Conservation (phyloP, 345 rosid species). For the Isatis tinctoria region DNA sequence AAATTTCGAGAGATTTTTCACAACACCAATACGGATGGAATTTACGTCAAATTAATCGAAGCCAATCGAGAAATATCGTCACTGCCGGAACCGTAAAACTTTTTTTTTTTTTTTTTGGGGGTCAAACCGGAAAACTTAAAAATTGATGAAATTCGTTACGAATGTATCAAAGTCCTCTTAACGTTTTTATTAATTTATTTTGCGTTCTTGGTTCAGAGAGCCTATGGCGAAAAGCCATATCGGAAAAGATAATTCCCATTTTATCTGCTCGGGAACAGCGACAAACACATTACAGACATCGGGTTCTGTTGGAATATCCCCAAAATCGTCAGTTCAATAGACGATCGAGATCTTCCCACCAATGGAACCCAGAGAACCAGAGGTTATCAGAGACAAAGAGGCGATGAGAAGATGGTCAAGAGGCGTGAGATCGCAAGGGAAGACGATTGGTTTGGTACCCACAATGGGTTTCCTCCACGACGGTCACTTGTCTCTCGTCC, state of each 20-base stretch:
- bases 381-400: slow-evolving; percentile 49
- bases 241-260: not conserved
- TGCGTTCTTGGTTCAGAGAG: not conserved
- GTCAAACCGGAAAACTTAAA: too few species aligned
- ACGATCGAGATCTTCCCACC: not conserved
- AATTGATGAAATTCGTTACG: too few species aligned
- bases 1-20: too few species aligned
- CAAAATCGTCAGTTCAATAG: not conserved
- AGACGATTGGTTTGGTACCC: slow-evolving; percentile 69
- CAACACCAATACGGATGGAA: too few species aligned
- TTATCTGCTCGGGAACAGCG: not conserved
- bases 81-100: too few species aligned
- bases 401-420: slow-evolving; percentile 86
- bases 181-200: too few species aligned
- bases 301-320: not conserved
- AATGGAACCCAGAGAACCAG: slow-evolving; percentile 28
- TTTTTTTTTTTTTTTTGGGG: too few species aligned
- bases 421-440: slow-evolving; percentile 50
- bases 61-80: too few species aligned
- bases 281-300: not conserved
- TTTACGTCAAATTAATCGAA: too few species aligned
- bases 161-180: too few species aligned
- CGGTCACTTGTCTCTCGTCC: slow-evolving; percentile 75
- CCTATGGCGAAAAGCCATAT: not conserved
- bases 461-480: slow-evolving; percentile 94